phyloP scores from a whole-genome alignment of 106 monocot species.

The Apostasia ramifera region DNA sequence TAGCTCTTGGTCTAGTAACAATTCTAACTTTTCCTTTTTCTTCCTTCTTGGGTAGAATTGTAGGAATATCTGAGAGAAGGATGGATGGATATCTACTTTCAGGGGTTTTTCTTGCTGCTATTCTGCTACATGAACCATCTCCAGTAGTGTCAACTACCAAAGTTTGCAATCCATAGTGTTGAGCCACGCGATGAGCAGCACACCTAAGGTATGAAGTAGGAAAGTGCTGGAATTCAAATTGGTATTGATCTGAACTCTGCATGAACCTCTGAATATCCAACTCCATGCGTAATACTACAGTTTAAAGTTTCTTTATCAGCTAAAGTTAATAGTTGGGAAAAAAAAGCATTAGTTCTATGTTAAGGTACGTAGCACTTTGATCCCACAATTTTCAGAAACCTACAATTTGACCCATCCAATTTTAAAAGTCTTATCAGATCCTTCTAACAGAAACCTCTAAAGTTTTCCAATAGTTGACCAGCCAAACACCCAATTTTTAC shows the following conservation, averaged over 20 bases:
- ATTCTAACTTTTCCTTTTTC: slow-evolving; percentile 49
- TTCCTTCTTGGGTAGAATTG: slow-evolving; percentile 41
- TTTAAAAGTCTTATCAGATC: too few relatives aligned
- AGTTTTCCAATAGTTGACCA: too few relatives aligned
- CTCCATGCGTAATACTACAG: slow-evolving; percentile 89
- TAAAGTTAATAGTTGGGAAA: neutral
- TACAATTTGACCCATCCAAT: too few relatives aligned
- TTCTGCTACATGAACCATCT: slow-evolving; percentile 43
- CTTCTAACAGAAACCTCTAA: too few relatives aligned
- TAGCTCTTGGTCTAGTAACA: slow-evolving; percentile 57
- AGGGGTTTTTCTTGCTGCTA: slow-evolving; percentile 67
- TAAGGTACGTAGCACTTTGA: too few relatives aligned
- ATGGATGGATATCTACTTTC: slow-evolving; percentile 51
- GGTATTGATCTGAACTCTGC: slow-evolving; percentile 52
- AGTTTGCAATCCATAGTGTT: slow-evolving; percentile 85
- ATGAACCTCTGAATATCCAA: slow-evolving; percentile 87
- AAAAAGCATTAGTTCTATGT: too few relatives aligned
- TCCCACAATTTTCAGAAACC: too few relatives aligned
- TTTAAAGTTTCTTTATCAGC: slow-evolving; percentile 2
- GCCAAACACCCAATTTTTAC: too few relatives aligned
- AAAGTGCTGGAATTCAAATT: slow-evolving; percentile 89
- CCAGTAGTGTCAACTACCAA: slow-evolving; percentile 40
- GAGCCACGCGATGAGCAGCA: slow-evolving; percentile 94
- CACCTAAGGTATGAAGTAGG: slow-evolving; percentile 85
- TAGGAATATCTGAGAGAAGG: slow-evolving; percentile 56